Conservation (phyloP, 2,329 filamentous ascomycete genomes). For the Tolypocladium nubicola region DNA sequence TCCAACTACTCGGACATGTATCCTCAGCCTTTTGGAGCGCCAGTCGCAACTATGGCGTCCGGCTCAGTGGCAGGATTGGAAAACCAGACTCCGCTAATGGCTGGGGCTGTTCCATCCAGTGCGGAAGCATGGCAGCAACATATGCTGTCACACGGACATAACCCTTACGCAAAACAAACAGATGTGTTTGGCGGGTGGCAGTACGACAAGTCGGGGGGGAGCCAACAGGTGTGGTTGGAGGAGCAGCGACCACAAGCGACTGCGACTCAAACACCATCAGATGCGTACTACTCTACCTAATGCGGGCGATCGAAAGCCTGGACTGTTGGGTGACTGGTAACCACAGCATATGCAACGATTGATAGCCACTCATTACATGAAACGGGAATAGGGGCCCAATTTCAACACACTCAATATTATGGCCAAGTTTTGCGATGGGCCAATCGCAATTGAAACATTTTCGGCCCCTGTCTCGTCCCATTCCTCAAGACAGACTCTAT, state of each 20-base stretch:
- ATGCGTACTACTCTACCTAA: slow-evolving; percentile 9
- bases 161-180: slow-evolving; percentile 25
- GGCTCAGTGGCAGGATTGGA: slow-evolving; percentile 21
- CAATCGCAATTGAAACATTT: not conserved
- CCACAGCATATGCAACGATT: not conserved
- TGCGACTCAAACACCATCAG: slow-evolving; percentile 7
- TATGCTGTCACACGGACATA: slow-evolving; percentile 15
- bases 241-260: slow-evolving; percentile 4
- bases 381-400: not conserved
- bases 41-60: slow-evolving; percentile 24
- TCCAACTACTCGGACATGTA: slow-evolving; percentile 34
- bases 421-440: not conserved
- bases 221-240: slow-evolving; percentile 6
- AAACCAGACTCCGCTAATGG: slow-evolving; percentile 20
- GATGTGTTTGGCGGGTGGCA: slow-evolving; percentile 28
- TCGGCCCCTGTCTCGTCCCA: no score
- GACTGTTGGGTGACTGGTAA: not conserved
- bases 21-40: slow-evolving; percentile 25
- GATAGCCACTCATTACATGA: no score
- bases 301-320: not conserved
- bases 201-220: slow-evolving; percentile 14
- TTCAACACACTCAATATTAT: not conserved
- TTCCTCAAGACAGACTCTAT: no score
- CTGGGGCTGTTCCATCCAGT: slow-evolving; percentile 18
- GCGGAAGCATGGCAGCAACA: slow-evolving; percentile 35